Evolutionary conservation across 257 asterid species (phyloP).

Genomic region (Solanum clarkiae): DNA sequence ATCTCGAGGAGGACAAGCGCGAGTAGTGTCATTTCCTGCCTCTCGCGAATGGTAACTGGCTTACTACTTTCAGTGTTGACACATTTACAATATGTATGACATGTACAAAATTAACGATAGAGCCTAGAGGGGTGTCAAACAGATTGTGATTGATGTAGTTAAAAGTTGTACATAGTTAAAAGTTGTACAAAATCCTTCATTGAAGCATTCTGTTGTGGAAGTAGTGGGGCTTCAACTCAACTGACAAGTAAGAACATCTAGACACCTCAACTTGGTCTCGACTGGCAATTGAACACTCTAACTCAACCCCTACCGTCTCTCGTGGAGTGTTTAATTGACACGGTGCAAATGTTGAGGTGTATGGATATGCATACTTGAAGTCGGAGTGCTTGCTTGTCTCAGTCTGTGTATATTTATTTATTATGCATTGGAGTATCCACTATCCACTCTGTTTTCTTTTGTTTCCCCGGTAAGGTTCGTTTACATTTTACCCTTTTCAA

Average conservation of each 20-base stretch:
- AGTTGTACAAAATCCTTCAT: background rate
- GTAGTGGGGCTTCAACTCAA: background rate
- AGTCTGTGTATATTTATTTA: too few relatives aligned
- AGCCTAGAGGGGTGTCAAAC: background rate
- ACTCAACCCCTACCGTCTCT: fast-evolving
- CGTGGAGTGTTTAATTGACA: background rate
- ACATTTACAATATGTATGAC: background rate
- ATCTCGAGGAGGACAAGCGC: conserved; percentile 22
- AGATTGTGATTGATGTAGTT: background rate
- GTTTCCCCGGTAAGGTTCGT: too few relatives aligned
- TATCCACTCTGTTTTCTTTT: too few relatives aligned
- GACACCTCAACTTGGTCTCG: background rate
- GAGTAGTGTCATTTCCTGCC: conserved; percentile 2
- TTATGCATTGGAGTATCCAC: too few relatives aligned
- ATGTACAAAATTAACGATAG: background rate
- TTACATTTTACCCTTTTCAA: too few relatives aligned
- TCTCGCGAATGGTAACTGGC: background rate
- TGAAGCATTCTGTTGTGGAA: background rate
- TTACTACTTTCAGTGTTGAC: background rate
- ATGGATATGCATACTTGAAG: background rate
- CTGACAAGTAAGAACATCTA: background rate
- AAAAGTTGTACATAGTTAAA: background rate
- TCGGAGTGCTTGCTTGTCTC: background rate
- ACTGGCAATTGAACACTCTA: background rate
- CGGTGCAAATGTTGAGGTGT: background rate